These are phyloP conservation scores for Trichomonas gallinae DNA, from an alignment of 208 protist species.

Conservation along the genomic window DNA sequence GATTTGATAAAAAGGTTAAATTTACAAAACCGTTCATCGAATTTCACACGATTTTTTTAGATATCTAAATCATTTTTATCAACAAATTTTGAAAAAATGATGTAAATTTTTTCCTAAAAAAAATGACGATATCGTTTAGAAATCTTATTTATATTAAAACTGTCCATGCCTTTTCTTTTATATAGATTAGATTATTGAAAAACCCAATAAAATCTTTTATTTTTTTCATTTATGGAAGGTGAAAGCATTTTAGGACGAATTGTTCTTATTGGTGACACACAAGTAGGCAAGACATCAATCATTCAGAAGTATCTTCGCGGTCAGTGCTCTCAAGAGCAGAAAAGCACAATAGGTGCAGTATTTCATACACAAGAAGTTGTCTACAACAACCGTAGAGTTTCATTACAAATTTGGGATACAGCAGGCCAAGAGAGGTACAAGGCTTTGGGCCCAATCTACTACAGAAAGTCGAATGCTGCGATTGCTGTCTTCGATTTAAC, in stretches of 20 bases:
- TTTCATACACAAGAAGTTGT: background rate
- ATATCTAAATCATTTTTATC: too few relatives aligned
- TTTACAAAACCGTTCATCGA: too few relatives aligned
- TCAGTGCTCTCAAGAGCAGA: background rate
- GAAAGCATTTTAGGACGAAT: background rate
- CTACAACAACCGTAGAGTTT: background rate
- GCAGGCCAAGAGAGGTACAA: background rate
- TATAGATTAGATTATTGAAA: too few relatives aligned
- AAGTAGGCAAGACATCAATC: background rate
- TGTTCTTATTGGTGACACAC: background rate
- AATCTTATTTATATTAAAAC: too few relatives aligned
- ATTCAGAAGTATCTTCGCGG: background rate
- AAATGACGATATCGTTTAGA: too few relatives aligned
- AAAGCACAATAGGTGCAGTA: background rate
- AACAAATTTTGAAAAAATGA: too few relatives aligned
- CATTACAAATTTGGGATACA: background rate
- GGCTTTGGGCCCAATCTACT: background rate
- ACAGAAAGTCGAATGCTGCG: background rate
- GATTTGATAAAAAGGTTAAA: too few relatives aligned
- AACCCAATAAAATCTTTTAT: too few relatives aligned
- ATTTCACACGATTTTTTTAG: too few relatives aligned
- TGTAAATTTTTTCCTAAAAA: too few relatives aligned
- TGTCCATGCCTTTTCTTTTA: too few relatives aligned
- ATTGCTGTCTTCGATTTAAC: slow-evolving; percentile 14
- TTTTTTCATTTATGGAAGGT: too few relatives aligned